Base-by-base conservation (phyloP, 2,329 filamentous ascomycete genomes). In the Colletotrichum acutatum region DNA sequence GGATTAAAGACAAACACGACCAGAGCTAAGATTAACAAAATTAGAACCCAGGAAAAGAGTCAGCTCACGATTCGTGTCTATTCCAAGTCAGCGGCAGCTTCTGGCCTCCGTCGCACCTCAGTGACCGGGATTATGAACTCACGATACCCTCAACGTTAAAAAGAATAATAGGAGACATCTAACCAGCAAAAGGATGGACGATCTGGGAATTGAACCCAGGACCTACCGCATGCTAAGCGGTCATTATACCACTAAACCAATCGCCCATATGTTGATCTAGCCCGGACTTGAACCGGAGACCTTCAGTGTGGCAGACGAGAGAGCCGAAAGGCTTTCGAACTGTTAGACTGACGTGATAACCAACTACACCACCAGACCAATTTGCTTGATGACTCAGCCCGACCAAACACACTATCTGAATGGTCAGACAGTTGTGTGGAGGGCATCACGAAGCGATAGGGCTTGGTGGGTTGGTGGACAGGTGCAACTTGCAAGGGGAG, bases 281-380 rank as follows among this genome's bases (percentile, higher is more conserved):
- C 66, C 71, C 66, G 60, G 71, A 71, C 66, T 72, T 71, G 71
- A 72, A 72, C 70, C 66, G 71, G 71, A 72, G 71, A 72, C 66
- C 71, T 72, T 72, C 71, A 72, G 66, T 72, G 70, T 34, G 12
- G n/a, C 53, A 46, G 66, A 28, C 59, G 59, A 22, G 65, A 16
- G 16, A 3, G 22, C n/a, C 5, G 53, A 49, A 11, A 54, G 11
- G 14, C 28, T n/a, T 14, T 22, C 66, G 22, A 49, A 1, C 53
- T 80, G 83, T 85, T 85, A 85, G 82, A 84, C 83, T 84, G 82
- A 85, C 81, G 84, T 85, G 83, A 85, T 85, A 84, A 85, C 83
- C 83, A 84, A 85, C 83, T 80, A 80, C 79, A 80, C 78, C 78
- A 80, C 69, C 60, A 72, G 61, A 72, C 71, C 71, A 71, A 52